Conservation (phyloP, 148 eudicot genomes). For the Rhododendron simsii region DNA sequence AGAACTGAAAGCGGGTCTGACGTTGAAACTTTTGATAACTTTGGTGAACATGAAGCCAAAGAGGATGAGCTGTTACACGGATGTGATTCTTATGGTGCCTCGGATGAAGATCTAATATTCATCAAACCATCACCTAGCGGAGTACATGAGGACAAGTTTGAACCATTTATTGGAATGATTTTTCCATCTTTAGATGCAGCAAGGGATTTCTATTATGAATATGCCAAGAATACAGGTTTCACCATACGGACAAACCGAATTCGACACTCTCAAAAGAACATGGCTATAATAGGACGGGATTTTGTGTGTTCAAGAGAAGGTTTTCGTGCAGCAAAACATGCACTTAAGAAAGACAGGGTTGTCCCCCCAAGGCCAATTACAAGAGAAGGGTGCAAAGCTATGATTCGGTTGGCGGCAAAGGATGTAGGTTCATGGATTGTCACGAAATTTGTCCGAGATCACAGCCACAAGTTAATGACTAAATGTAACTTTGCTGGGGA, state of each 20-base stretch:
- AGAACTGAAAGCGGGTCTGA: background rate
- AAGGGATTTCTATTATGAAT: conserved; percentile 9
- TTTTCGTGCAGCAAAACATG: conserved; percentile 8
- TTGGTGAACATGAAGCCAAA: conserved; percentile 5
- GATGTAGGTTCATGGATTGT: background rate
- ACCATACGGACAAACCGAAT: conserved; percentile 3
- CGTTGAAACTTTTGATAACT: background rate
- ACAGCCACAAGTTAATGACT: conserved; percentile 6
- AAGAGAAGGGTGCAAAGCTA: conserved; percentile 10
- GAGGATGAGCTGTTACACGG: conserved; percentile 1
- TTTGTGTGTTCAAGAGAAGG: conserved; percentile 6
- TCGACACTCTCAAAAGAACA: conserved; percentile 7
- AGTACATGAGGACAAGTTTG: background rate
- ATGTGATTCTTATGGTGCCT: background rate
- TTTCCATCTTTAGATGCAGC: conserved; percentile 8
- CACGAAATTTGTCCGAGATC: conserved; percentile 7
- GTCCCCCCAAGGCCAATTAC: conserved; percentile 6
- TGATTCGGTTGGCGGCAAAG: conserved; percentile 2
- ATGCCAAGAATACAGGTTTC: conserved; percentile 6
- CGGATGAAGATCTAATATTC: background rate
- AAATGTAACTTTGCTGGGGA: conserved; percentile 8
- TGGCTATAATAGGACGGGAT: conserved; percentile 5
- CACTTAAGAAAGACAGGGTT: background rate
- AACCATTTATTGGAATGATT: background rate
- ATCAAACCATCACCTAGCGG: background rate